Evolutionary conservation across 2,329 filamentous ascomycete genomes (phyloP).

Genomic region (Monosporascus sp.): DNA sequence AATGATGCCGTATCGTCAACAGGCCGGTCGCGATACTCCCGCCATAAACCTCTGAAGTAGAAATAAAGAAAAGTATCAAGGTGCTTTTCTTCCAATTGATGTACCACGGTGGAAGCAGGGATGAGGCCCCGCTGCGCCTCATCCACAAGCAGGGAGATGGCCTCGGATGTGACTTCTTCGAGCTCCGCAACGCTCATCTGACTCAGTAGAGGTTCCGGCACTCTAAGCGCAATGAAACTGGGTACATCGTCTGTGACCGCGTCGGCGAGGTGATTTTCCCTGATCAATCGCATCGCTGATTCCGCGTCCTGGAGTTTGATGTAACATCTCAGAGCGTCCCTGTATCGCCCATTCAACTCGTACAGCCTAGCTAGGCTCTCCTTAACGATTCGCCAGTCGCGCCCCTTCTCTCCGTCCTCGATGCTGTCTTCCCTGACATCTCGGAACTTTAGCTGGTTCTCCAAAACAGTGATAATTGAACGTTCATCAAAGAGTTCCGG

Average conservation of each 20-base stretch:
- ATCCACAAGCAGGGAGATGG: constrained; percentile 79
- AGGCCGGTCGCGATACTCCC: constrained; percentile 55
- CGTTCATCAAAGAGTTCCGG: constrained; percentile 77
- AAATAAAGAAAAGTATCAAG: constrained; percentile 80
- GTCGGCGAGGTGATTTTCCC: constrained; percentile 84
- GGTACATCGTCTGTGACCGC: constrained; percentile 86
- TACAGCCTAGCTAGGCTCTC: constrained; percentile 81
- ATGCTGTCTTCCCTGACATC: constrained; percentile 72
- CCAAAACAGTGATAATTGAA: constrained; percentile 70
- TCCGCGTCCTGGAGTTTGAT: constrained; percentile 90
- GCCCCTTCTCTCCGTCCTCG: constrained; percentile 64
- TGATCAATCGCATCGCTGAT: constrained; percentile 78
- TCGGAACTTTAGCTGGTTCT: constrained; percentile 73
- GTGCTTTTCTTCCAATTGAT: constrained; percentile 65
- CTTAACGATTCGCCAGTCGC: constrained; percentile 87
- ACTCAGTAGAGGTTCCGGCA: constrained; percentile 64
- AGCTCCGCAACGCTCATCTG: constrained; percentile 65
- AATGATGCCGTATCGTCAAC: constrained; percentile 59
- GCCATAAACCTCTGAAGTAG: constrained; percentile 84
- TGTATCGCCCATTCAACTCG: constrained; percentile 72
- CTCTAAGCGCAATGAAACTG: constrained; percentile 80
- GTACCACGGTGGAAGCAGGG: constrained; percentile 68
- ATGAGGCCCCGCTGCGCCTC: constrained; percentile 89
- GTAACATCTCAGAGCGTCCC: constrained; percentile 83
- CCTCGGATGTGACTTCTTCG: constrained; percentile 74